These are phyloP conservation scores for Microbotryum intermedium DNA, from an alignment of 1,284 basidiomycete genomes.

Conservation along the genomic window DNA sequence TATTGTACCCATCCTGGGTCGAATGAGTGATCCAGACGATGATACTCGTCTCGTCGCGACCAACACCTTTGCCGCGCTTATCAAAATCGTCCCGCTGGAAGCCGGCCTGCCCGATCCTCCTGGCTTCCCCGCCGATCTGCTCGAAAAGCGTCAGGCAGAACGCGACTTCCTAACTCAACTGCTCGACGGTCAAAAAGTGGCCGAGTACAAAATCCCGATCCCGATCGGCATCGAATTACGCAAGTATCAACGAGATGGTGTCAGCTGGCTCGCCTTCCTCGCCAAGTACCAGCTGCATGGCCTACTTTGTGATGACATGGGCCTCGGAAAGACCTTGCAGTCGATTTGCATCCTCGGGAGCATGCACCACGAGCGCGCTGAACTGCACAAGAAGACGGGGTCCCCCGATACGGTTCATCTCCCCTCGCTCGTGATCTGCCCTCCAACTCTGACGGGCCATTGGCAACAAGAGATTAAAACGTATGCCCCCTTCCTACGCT, in stretches of 20 bases:
- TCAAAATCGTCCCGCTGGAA: conserved; percentile 99
- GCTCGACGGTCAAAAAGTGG: conserved; percentile 88
- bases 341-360: conserved; percentile 95
- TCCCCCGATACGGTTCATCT: conserved; percentile 74
- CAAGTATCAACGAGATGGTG: conserved; percentile 96
- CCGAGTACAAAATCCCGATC: conserved; percentile 80
- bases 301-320: conserved; percentile 98
- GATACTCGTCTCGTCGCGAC: conserved; percentile 86
- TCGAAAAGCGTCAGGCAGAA: conserved; percentile 78
- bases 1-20: conserved; percentile 88
- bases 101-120: conserved; percentile 91
- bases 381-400: conserved; percentile 57
- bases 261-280: conserved; percentile 98
- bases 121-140: conserved; percentile 80
- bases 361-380: conserved; percentile 80
- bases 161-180: conserved; percentile 88
- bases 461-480: conserved; percentile 98
- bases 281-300: conserved; percentile 94
- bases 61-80: conserved; percentile 92
- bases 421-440: conserved; percentile 91
- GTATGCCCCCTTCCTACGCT: conserved; percentile 76
- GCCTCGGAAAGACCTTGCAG: conserved; percentile 94
- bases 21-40: conserved; percentile 94
- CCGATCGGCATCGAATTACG: conserved; percentile 87
- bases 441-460: conserved; percentile 92